These are phyloP conservation scores for Epichloe hybrida DNA, from an alignment of 2,329 filamentous ascomycete species.

Conservation along the genomic window DNA sequence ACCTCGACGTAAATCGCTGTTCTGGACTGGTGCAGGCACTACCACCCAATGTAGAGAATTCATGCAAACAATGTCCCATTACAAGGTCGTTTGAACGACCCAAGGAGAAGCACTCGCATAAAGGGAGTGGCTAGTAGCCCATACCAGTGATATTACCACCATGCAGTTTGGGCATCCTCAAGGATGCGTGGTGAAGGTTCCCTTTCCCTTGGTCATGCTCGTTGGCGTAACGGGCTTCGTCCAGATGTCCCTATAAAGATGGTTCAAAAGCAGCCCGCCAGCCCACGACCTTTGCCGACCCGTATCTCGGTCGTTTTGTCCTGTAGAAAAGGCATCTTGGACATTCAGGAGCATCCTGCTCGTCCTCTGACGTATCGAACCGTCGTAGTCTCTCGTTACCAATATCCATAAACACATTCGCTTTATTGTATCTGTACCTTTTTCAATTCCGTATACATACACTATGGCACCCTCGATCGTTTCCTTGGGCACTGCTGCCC, in stretches of 20 bases:
- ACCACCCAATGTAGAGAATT: too few relatives aligned
- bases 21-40: too few relatives aligned
- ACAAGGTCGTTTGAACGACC: too few relatives aligned
- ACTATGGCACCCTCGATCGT: conserved; percentile 29
- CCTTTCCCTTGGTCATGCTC: too few relatives aligned
- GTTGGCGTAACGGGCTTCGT: too few relatives aligned
- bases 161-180: too few relatives aligned
- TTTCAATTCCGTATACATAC: neutral
- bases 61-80: too few relatives aligned
- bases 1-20: too few relatives aligned
- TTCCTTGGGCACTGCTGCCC: conserved; percentile 24
- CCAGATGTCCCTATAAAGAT: neutral
- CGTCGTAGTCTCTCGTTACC: conserved; percentile 28
- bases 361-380: conserved; percentile 23
- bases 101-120: too few relatives aligned
- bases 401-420: conserved; percentile 9
- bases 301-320: neutral
- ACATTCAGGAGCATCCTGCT: conserved; percentile 12
- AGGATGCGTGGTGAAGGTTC: too few relatives aligned
- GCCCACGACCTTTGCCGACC: neutral
- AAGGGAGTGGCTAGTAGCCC: too few relatives aligned
- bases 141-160: too few relatives aligned
- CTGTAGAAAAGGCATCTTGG: neutral
- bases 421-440: conserved; percentile 6
- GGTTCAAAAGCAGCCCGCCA: neutral